phyloP scores from a whole-genome alignment of 1,284 basidiomycete genomes.

The Meira miltonrushii region DNA sequence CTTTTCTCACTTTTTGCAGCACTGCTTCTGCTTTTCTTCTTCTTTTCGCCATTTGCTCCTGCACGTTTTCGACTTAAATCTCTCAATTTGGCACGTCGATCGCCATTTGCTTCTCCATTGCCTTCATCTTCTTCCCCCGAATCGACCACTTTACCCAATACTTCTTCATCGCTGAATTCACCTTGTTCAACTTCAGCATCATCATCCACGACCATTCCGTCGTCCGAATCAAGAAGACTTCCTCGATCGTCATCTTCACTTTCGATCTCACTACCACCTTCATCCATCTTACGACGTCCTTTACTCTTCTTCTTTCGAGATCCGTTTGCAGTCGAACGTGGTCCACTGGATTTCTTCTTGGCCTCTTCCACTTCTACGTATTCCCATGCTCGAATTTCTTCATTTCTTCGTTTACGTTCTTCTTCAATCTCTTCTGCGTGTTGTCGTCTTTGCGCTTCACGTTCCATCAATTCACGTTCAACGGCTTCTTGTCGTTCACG shows the following conservation, averaged over 20 bases:
- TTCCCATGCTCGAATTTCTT: constrained; percentile 43
- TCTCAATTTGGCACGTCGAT: no score
- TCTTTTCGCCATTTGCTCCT: neutral
- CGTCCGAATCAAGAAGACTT: constrained; percentile 21
- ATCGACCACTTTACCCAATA: neutral
- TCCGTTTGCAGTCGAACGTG: constrained; percentile 20
- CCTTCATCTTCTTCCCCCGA: no score
- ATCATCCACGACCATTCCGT: constrained; percentile 9
- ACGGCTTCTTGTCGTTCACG: constrained; percentile 35
- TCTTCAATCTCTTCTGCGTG: constrained; percentile 41
- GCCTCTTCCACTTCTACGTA: constrained; percentile 33
- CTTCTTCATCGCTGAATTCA: constrained; percentile 16
- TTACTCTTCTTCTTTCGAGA: constrained; percentile 23
- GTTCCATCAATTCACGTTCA: constrained; percentile 30
- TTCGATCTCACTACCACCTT: constrained; percentile 30
- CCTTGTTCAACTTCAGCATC: constrained; percentile 16
- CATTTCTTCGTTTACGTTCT: constrained; percentile 34
- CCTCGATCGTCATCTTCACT: constrained; percentile 17
- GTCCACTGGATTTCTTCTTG: constrained; percentile 26
- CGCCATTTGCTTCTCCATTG: no score
- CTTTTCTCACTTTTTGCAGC: constrained; percentile 10
- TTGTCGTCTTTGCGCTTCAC: constrained; percentile 36
- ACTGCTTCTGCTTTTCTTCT: neutral
- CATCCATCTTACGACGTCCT: constrained; percentile 24
- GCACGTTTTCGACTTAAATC: neutral